Evolutionary conservation across 2,329 filamentous ascomycete species (phyloP).

Genomic region (Fusarium sp.): DNA sequence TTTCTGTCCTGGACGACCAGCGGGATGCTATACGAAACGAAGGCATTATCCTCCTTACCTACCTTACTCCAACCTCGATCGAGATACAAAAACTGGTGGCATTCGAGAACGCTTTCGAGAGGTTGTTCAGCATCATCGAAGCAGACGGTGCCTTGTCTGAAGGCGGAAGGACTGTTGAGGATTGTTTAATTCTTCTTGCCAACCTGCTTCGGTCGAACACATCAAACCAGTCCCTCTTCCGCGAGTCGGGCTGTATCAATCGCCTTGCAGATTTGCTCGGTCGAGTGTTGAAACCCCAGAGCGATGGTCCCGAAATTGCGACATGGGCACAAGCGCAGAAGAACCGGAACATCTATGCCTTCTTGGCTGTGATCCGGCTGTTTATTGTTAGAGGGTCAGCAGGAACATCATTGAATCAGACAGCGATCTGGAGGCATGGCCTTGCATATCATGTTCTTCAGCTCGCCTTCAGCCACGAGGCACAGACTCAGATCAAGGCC

Average conservation of each 20-base stretch:
- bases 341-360: slow-evolving; percentile 92
- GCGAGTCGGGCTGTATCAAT: slow-evolving; percentile 86
- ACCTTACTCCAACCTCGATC: slow-evolving; percentile 85
- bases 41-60: slow-evolving; percentile 86
- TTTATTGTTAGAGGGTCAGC: slow-evolving; percentile 86
- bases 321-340: slow-evolving; percentile 82
- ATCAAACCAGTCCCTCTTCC: slow-evolving; percentile 93
- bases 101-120: slow-evolving; percentile 93
- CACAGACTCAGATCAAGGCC: slow-evolving; percentile 82
- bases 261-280: slow-evolving; percentile 78
- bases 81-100: slow-evolving; percentile 96
- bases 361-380: slow-evolving; percentile 86
- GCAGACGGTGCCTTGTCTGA: slow-evolving; percentile 84
- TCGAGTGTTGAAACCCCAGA: slow-evolving; percentile 65
- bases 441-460: slow-evolving; percentile 83
- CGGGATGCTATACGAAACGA: slow-evolving; percentile 91
- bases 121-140: slow-evolving; percentile 84
- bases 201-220: slow-evolving; percentile 89
- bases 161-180: slow-evolving; percentile 89
- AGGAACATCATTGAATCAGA: slow-evolving; percentile 85
- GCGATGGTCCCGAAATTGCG: slow-evolving; percentile 69
- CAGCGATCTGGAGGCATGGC: slow-evolving; percentile 85
- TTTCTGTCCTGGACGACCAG: slow-evolving; percentile 84
- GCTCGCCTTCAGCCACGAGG: slow-evolving; percentile 80
- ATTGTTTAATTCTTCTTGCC: slow-evolving; percentile 89